These are phyloP conservation scores for Ustilago shanxiensis DNA, from an alignment of 1,284 basidiomycete genomes.

Conservation along the genomic window DNA sequence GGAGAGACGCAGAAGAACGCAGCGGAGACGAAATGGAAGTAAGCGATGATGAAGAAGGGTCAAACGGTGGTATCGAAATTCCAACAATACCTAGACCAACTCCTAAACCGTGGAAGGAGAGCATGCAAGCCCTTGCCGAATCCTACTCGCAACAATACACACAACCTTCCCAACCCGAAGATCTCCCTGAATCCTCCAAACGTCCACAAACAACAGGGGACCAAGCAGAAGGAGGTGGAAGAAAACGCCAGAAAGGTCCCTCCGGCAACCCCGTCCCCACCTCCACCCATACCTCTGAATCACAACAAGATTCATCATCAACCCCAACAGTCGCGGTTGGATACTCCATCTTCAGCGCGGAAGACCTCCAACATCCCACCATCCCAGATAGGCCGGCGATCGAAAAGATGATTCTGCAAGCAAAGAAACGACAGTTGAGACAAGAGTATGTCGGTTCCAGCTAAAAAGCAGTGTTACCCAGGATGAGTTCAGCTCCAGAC, in stretches of 20 bases:
- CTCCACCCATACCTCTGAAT: background rate
- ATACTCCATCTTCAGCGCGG: constrained; percentile 38
- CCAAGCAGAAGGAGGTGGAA: background rate
- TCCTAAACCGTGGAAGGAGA: constrained; percentile 51
- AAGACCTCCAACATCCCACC: constrained; percentile 26
- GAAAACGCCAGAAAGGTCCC: constrained; percentile 20
- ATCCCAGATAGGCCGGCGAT: constrained; percentile 30
- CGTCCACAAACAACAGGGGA: constrained; percentile 3
- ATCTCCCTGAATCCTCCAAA: background rate
- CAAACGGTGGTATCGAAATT: constrained; percentile 45
- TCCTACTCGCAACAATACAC: constrained; percentile 7
- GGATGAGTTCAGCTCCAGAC: background rate
- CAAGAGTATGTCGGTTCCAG: constrained; percentile 37
- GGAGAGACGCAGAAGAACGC: constrained; percentile 3
- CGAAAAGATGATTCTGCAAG: constrained; percentile 38
- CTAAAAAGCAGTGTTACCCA: background rate
- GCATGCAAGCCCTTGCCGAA: constrained; percentile 14
- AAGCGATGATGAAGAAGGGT: constrained; percentile 16
- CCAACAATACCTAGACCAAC: constrained; percentile 52
- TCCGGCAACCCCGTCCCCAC: constrained; percentile 10
- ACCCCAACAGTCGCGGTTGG: background rate
- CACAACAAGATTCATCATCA: background rate
- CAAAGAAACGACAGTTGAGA: constrained; percentile 33
- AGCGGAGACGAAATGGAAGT: constrained; percentile 15
- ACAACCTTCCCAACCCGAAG: constrained; percentile 5